A percentile compares a stretch with the other conserved stretches of the same genome.
Conservation (phyloP, 345 rosid genomes). For the Heritiera fomes region DNA sequence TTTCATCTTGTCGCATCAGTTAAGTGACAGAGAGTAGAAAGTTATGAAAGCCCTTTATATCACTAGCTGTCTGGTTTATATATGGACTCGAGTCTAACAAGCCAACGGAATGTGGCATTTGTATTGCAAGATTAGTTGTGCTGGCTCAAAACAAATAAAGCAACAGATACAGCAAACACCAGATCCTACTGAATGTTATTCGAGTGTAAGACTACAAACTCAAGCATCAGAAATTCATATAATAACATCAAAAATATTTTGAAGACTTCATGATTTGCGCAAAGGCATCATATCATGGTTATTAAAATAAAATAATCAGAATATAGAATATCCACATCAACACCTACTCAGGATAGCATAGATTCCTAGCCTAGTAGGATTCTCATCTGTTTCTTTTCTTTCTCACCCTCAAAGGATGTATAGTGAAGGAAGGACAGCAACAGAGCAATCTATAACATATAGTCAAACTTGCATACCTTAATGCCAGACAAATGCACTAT, state of each 20-base stretch:
- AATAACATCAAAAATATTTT: not conserved
- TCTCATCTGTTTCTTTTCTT: not conserved
- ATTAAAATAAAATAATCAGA: not conserved
- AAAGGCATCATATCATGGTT: no score
- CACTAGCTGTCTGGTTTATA: not conserved
- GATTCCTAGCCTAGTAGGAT: not conserved
- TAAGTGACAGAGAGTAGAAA: not conserved
- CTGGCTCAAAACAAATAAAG: not conserved
- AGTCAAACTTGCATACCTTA: not conserved
- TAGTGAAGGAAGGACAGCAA: not conserved
- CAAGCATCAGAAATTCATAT: constrained; percentile 10
- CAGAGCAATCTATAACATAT: not conserved
- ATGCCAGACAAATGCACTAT: not conserved
- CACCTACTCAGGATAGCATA: not conserved
- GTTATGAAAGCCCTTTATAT: not conserved
- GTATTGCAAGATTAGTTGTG: not conserved
- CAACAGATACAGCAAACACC: not conserved
- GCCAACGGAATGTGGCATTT: not conserved
- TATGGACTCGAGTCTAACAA: not conserved
- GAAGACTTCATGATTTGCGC: not conserved
- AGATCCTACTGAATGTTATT: not conserved
- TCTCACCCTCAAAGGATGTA: not conserved
- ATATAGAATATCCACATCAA: not conserved
- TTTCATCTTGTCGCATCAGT: not conserved
- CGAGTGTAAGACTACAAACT: not conserved